phyloP scores from a whole-genome alignment of 208 protist genomes.

The Endotrypanum monterogeii region DNA sequence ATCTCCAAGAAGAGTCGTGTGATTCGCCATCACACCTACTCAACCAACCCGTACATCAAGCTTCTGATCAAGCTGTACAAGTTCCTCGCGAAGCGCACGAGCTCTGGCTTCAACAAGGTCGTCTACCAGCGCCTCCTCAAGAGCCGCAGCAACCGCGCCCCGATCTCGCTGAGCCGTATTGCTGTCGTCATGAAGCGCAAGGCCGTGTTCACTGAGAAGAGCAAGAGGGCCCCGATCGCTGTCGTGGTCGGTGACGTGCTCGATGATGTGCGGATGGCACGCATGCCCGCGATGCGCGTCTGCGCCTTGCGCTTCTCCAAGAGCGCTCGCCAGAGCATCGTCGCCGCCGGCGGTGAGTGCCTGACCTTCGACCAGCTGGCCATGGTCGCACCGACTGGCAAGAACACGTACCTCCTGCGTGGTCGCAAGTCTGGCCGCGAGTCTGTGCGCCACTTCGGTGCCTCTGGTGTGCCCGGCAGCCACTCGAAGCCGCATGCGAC shows the following conservation, averaged over 20 bases:
- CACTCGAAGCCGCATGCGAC: constrained; percentile 91
- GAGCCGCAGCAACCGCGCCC: constrained; percentile 96
- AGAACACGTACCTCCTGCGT: constrained; percentile 98
- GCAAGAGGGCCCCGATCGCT: constrained; percentile 93
- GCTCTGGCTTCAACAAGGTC: constrained; percentile 98
- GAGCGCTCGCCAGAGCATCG: constrained; percentile 97
- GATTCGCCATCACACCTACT: constrained; percentile 94
- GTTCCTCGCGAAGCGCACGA: constrained; percentile 98
- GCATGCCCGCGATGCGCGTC: constrained; percentile 95
- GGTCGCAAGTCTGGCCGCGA: constrained; percentile 95
- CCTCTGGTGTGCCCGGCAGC: constrained; percentile 93
- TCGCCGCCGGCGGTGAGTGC: constrained; percentile 97
- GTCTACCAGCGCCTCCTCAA: constrained; percentile 97
- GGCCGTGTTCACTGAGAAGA: constrained; percentile 73
- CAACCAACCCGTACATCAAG: constrained; percentile 97
- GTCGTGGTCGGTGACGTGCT: constrained; percentile 99
- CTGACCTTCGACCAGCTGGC: constrained; percentile 99
- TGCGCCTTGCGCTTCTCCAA: constrained; percentile 99
- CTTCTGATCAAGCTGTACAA: constrained; percentile 99
- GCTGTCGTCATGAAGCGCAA: constrained; percentile 94
- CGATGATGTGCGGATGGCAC: constrained; percentile 98
- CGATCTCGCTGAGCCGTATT: constrained; percentile 96
- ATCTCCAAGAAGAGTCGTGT: constrained; percentile 91
- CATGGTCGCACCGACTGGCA: constrained; percentile 96
- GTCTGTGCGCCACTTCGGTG: constrained; percentile 98